Conservation (phyloP, 2,329 filamentous ascomycete species). For the Plectosphaerella cucumerina region DNA sequence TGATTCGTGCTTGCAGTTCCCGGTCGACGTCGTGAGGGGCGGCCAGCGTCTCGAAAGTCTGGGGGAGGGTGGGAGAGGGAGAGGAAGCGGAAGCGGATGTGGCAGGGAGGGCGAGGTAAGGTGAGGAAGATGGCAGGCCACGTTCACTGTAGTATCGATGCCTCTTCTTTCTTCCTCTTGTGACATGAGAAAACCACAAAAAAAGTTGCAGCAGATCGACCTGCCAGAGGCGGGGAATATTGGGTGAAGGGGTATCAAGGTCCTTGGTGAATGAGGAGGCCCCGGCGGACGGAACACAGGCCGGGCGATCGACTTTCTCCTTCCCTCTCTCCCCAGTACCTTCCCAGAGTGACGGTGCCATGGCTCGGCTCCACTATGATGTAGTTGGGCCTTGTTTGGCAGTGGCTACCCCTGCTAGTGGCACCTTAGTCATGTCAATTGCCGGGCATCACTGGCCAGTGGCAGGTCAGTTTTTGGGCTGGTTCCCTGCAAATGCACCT, state of each 20-base stretch:
- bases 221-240: too few relatives aligned
- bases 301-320: neutral
- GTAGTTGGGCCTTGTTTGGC: neutral
- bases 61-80: neutral
- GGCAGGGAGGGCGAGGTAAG: neutral
- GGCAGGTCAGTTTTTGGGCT: neutral
- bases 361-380: neutral
- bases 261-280: too few relatives aligned
- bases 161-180: too few relatives aligned
- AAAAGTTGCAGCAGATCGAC: too few relatives aligned
- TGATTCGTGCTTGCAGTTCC: too few relatives aligned
- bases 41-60: too few relatives aligned
- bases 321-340: neutral
- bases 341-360: neutral
- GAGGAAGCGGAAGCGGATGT: neutral
- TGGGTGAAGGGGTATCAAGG: constrained; percentile 2
- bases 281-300: too few relatives aligned
- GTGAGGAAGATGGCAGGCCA: neutral
- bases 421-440: neutral
- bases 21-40: too few relatives aligned
- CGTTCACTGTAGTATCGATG: too few relatives aligned
- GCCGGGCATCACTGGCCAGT: neutral
- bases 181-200: too few relatives aligned
- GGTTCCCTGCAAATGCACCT: too few relatives aligned
- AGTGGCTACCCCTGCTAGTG: neutral